phyloP scores from a whole-genome alignment of 1,284 basidiomycete genomes.

The Cutaneotrichosporon sp. region DNA sequence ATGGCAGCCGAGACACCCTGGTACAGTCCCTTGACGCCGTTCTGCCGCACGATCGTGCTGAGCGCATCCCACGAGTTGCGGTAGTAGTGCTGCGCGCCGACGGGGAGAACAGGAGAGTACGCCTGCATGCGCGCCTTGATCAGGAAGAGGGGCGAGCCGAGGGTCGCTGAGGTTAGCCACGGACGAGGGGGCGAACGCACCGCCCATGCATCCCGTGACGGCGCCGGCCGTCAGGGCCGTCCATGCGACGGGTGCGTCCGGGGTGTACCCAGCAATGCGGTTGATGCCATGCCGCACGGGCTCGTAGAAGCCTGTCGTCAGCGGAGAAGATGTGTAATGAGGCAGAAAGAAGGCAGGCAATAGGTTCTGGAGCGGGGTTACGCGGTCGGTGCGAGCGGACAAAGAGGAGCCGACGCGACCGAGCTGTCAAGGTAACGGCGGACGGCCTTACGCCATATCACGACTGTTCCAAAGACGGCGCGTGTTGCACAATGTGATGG shows the following conservation, averaged over 20 bases:
- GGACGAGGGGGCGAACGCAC: slow-evolving; percentile 50
- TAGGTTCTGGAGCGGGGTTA: too few species aligned
- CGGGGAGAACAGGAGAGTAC: slow-evolving; percentile 87
- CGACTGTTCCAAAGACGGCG: too few species aligned
- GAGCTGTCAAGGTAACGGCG: too few species aligned
- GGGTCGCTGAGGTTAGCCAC: slow-evolving; percentile 56
- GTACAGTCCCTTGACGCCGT: slow-evolving; percentile 72
- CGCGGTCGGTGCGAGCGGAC: too few species aligned
- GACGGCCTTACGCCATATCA: too few species aligned
- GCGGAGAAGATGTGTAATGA: background rate
- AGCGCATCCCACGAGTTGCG: slow-evolving; percentile 76
- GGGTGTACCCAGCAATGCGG: slow-evolving; percentile 59
- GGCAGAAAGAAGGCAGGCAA: too few species aligned
- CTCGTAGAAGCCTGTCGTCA: slow-evolving; percentile 78
- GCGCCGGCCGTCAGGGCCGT: slow-evolving; percentile 83
- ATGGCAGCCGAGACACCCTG: slow-evolving; percentile 92
- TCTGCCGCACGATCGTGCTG: slow-evolving; percentile 67
- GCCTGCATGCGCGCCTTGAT: slow-evolving; percentile 98
- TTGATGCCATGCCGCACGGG: slow-evolving; percentile 76
- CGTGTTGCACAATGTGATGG: too few species aligned
- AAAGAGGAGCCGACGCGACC: too few species aligned
- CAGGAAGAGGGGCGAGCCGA: slow-evolving; percentile 92
- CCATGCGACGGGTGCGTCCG: slow-evolving; percentile 61
- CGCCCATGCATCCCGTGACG: slow-evolving; percentile 81
- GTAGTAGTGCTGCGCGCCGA: slow-evolving; percentile 90